Conservation (phyloP, 2,329 filamentous ascomycete species). For the Talaromyces sp. region DNA sequence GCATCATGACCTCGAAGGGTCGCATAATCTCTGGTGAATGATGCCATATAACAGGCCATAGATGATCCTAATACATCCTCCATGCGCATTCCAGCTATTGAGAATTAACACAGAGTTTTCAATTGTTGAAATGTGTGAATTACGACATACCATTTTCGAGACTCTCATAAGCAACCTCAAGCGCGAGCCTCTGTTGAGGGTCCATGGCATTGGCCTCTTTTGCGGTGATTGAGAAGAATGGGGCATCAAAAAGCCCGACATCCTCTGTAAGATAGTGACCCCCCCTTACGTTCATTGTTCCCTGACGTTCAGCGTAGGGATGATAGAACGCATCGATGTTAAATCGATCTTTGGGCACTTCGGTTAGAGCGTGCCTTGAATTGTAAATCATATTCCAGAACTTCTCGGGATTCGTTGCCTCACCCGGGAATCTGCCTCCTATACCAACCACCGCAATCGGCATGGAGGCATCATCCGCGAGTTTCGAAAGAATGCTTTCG, state of each 20-base stretch:
- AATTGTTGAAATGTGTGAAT: too few relatives aligned
- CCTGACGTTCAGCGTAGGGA: not conserved
- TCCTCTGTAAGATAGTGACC: slow-evolving; percentile 28
- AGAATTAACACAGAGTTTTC: not conserved
- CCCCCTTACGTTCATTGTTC: not conserved
- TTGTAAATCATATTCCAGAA: slow-evolving; percentile 7
- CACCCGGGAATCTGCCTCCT: slow-evolving; percentile 13
- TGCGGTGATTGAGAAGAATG: slow-evolving; percentile 29
- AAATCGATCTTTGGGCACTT: slow-evolving; percentile 4
- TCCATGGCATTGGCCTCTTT: slow-evolving; percentile 24
- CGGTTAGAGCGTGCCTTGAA: not conserved
- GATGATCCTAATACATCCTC: slow-evolving; percentile 22
- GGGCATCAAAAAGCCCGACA: slow-evolving; percentile 26
- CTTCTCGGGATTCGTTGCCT: not conserved
- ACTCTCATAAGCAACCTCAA: slow-evolving; percentile 25
- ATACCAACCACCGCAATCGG: not conserved
- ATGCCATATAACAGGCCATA: slow-evolving; percentile 24
- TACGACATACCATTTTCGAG: slow-evolving; percentile 21
- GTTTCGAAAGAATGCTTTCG: not conserved
- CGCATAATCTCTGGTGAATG: slow-evolving; percentile 22
- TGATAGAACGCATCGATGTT: slow-evolving; percentile 10
- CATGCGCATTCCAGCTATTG: slow-evolving; percentile 24
- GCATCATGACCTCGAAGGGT: slow-evolving; percentile 25
- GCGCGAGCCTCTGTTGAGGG: slow-evolving; percentile 22
- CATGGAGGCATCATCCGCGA: not conserved